Evolutionary conservation across 768 basidiomycete species (phyloP).

Genomic region (Dioszegia crocea): DNA sequence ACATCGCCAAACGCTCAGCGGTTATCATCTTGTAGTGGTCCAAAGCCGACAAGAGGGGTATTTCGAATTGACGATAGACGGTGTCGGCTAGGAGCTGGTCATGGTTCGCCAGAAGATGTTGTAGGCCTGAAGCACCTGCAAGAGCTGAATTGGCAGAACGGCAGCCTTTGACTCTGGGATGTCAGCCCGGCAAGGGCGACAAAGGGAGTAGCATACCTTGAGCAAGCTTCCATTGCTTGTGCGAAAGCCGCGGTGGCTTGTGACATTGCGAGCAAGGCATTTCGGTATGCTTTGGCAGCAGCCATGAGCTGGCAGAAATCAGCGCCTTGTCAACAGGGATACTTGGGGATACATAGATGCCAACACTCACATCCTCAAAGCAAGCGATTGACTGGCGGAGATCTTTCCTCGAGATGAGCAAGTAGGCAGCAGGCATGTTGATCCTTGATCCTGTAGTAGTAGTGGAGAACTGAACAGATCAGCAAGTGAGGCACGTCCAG

Average conservation of each 20-base stretch:
- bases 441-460: constrained; percentile 44
- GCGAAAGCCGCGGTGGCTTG: constrained; percentile 80
- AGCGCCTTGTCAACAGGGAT: neutral
- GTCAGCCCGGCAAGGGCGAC: constrained; percentile 49
- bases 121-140: constrained; percentile 80
- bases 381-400: constrained; percentile 42
- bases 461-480: constrained; percentile 35
- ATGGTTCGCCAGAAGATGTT: constrained; percentile 86
- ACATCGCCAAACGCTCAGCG: constrained; percentile 70
- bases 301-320: constrained; percentile 62
- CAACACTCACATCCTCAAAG: constrained; percentile 39
- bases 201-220: constrained; percentile 59
- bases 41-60: constrained; percentile 77
- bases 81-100: constrained; percentile 86
- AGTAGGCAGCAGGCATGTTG: constrained; percentile 34
- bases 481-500: neutral
- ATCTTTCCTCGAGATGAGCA: constrained; percentile 46
- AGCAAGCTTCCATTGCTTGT: constrained; percentile 76
- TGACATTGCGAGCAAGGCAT: constrained; percentile 73
- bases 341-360: neutral
- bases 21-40: constrained; percentile 61
- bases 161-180: constrained; percentile 50
- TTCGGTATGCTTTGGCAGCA: constrained; percentile 72
- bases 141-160: constrained; percentile 59
- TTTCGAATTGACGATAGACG: constrained; percentile 81